A percentile compares a stretch with the other conserved stretches of the same genome.
These are phyloP conservation scores for Diplocarpon mali DNA, from an alignment of 2,329 filamentous ascomycete genomes.

Conservation along the genomic window DNA sequence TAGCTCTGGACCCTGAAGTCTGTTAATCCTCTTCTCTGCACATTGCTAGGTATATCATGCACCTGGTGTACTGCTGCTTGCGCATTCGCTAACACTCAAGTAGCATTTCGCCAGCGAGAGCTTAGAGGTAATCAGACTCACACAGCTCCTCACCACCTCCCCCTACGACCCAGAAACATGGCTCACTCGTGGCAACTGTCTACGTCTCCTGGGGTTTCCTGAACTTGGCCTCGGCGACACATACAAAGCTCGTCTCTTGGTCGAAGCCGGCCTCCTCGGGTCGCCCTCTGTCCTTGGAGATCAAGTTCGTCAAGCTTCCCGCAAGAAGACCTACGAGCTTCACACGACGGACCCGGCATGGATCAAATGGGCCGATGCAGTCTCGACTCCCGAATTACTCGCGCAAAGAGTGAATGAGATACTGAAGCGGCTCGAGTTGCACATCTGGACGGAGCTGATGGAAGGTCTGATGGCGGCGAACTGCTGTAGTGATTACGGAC, in stretches of 20 bases:
- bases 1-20: slow-evolving; percentile 17
- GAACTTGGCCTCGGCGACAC: slow-evolving; percentile 26
- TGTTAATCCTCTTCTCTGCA: slow-evolving; percentile 8
- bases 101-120: slow-evolving; percentile 17
- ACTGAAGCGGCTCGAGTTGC: slow-evolving; percentile 20
- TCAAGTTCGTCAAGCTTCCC: slow-evolving; percentile 22
- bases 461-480: slow-evolving; percentile 23
- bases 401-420: slow-evolving; percentile 12
- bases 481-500: slow-evolving; percentile 20
- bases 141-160: slow-evolving; percentile 11
- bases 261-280: slow-evolving; percentile 19
- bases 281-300: slow-evolving; percentile 15
- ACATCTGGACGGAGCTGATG: slow-evolving; percentile 23
- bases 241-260: slow-evolving; percentile 26
- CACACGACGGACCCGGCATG: slow-evolving; percentile 20
- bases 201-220: slow-evolving; percentile 24
- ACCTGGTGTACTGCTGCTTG: slow-evolving; percentile 1
- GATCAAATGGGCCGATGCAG: slow-evolving; percentile 14
- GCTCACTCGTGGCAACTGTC: slow-evolving; percentile 19
- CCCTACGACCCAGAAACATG: slow-evolving; percentile 24
- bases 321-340: slow-evolving; percentile 18
- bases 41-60: slow-evolving; percentile 2
- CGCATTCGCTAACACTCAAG: slow-evolving; percentile 8
- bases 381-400: slow-evolving; percentile 18
- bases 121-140: slow-evolving; percentile 13